Conservation (phyloP, 2,329 filamentous ascomycete species). For the Ilyonectria destructans region DNA sequence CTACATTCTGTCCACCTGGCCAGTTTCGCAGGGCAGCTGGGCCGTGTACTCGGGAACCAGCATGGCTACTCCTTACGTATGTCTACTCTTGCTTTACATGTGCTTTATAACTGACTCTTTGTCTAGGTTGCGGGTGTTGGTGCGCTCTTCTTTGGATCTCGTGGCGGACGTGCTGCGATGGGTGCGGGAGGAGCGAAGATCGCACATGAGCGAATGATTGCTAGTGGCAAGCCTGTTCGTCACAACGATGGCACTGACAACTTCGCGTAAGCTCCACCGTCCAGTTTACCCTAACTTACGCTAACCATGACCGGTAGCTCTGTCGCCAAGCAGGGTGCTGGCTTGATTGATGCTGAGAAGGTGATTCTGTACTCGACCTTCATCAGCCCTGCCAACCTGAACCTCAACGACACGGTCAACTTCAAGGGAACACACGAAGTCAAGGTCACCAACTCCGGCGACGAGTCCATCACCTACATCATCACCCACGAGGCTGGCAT, state of each 20-base stretch:
- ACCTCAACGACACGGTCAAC: conserved; percentile 30
- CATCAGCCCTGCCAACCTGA: conserved; percentile 20
- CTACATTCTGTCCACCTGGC: conserved; percentile 12
- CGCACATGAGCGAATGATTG: conserved; percentile 4
- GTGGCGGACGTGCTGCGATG: conserved; percentile 3
- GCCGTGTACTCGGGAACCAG: conserved; percentile 23
- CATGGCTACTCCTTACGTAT: conserved; percentile 28
- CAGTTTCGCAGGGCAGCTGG: conserved; percentile 5
- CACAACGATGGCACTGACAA: background rate
- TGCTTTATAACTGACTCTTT: background rate
- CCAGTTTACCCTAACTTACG: background rate
- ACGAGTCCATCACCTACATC: conserved; percentile 21
- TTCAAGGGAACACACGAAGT: conserved; percentile 21
- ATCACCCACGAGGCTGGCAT: conserved; percentile 13
- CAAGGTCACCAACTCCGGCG: conserved; percentile 14
- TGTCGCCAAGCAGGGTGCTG: conserved; percentile 18
- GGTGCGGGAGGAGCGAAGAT: background rate
- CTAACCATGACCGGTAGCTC: background rate
- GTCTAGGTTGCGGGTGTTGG: conserved; percentile 21
- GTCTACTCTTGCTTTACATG: background rate
- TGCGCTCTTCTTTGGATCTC: conserved; percentile 25
- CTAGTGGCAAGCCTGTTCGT: conserved; percentile 10
- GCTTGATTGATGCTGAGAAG: conserved; percentile 17
- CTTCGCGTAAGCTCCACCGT: background rate
- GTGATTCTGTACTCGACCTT: conserved; percentile 15